Evolutionary conservation across 805 yeast species (phyloP).

Genomic region (Yamadazyma akitaensis): DNA sequence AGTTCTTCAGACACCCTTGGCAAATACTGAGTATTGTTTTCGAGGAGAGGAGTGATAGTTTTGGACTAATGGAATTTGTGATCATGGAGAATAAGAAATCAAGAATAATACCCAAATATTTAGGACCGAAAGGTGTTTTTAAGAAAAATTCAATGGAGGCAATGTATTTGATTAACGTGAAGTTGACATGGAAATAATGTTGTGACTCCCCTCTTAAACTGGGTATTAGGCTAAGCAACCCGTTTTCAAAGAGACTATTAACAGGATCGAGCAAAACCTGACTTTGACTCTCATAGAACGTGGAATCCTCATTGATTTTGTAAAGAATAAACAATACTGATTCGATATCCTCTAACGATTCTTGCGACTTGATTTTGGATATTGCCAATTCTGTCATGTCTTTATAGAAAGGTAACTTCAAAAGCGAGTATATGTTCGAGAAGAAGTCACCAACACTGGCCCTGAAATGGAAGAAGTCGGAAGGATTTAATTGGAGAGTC

Average conservation of each 20-base stretch:
- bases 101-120: conserved; percentile 49
- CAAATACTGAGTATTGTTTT: conserved; percentile 59
- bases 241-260: conserved; percentile 20
- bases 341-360: conserved; percentile 40
- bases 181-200: conserved; percentile 12
- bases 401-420: conserved; percentile 51
- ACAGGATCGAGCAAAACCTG: conserved; percentile 23
- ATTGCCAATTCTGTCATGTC: conserved; percentile 38
- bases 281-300: conserved; percentile 29
- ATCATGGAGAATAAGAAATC: conserved; percentile 49
- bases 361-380: conserved; percentile 14
- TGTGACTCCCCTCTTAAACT: background rate
- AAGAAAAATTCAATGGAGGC: conserved; percentile 62
- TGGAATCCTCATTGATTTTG: conserved; percentile 53
- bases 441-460: conserved; percentile 74
- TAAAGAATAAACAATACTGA: conserved; percentile 58
- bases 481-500: conserved; percentile 30
- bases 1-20: conserved; percentile 46
- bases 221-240: conserved; percentile 6
- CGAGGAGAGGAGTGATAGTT: conserved; percentile 34
- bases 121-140: conserved; percentile 40
- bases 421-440: conserved; percentile 64
- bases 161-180: conserved; percentile 54
- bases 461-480: conserved; percentile 68
- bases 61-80: conserved; percentile 15